These are phyloP conservation scores for Plantago coronopus DNA, from an alignment of 305 asterid genomes.

Conservation along the genomic window DNA sequence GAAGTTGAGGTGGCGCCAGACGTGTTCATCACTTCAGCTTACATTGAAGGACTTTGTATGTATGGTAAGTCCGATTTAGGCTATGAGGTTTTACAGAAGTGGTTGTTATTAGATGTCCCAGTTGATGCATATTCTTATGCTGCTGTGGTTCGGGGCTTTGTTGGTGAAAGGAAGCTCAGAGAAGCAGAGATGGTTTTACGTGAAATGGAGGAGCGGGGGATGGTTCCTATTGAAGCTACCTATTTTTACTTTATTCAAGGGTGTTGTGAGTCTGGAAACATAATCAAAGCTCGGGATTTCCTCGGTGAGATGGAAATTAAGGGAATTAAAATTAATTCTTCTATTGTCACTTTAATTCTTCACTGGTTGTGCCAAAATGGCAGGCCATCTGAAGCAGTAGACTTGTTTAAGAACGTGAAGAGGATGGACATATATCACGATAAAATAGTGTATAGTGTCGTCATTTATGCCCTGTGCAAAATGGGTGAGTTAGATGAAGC, in stretches of 20 bases:
- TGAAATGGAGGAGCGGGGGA: conserved; percentile 54
- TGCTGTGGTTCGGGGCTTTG: conserved; percentile 61
- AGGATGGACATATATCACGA: conserved; percentile 56
- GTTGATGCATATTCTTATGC: conserved; percentile 44
- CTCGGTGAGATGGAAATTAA: conserved; percentile 51
- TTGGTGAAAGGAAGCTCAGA: conserved; percentile 48
- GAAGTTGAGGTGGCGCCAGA: conserved; percentile 52
- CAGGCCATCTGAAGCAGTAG: conserved; percentile 43
- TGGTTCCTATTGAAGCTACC: conserved; percentile 38
- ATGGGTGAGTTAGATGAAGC: conserved; percentile 63
- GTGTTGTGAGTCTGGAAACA: conserved; percentile 52
- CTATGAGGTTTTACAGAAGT: conserved; percentile 32
- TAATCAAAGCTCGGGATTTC: conserved; percentile 41
- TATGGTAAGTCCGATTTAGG: conserved; percentile 41
- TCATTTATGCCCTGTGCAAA: conserved; percentile 62
- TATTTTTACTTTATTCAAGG: conserved; percentile 57
- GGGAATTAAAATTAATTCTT: conserved; percentile 60
- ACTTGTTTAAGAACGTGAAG: conserved; percentile 40
- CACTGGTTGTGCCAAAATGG: conserved; percentile 64
- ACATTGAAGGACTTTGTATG: conserved; percentile 56
- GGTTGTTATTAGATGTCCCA: conserved; percentile 29
- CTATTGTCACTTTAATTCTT: conserved; percentile 54
- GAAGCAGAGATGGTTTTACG: conserved; percentile 46
- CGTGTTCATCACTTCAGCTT: conserved; percentile 41
- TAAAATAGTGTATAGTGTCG: conserved; percentile 55